Percentiles rank a stretch among this genome's conserved stretches.
These are phyloP conservation scores for Suhomyces coccinellae DNA, from an alignment of 1,139 yeast genomes.

Conservation along the genomic window DNA sequence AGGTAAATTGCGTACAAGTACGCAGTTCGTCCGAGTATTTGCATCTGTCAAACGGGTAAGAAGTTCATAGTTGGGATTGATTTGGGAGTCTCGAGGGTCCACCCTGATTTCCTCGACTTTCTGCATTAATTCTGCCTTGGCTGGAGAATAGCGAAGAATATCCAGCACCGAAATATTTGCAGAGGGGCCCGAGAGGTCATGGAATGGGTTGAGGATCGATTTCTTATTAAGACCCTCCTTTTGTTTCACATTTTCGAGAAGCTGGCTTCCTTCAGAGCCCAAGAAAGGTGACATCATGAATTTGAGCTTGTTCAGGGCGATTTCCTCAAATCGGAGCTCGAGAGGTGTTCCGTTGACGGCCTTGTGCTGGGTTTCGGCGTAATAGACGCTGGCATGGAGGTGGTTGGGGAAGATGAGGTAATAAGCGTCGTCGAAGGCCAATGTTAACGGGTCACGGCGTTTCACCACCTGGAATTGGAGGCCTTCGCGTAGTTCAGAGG, in stretches of 20 bases:
- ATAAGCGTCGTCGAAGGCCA: constrained; percentile 49
- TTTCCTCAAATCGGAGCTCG: constrained; percentile 42
- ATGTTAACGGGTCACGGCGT: constrained; percentile 46
- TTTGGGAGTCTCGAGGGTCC: constrained; percentile 1
- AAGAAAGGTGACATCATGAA: constrained; percentile 31
- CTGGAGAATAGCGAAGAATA: constrained; percentile 17
- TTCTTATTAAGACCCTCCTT: neutral
- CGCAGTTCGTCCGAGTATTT: constrained; percentile 22
- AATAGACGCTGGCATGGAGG: constrained; percentile 52
- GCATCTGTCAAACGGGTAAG: constrained; percentile 18
- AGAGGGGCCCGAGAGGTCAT: constrained; percentile 3
- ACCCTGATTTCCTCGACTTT: constrained; percentile 8
- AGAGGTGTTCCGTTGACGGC: constrained; percentile 53
- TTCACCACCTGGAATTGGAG: constrained; percentile 41
- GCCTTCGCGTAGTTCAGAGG: constrained; percentile 23
- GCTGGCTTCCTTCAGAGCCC: constrained; percentile 13
- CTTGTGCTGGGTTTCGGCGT: constrained; percentile 48
- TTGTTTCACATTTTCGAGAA: constrained; percentile 3
- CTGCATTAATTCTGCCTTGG: constrained; percentile 9
- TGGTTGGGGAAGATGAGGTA: constrained; percentile 50
- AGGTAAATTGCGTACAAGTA: constrained; percentile 42
- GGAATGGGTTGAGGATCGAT: constrained; percentile 12
- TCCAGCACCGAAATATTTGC: constrained; percentile 12
- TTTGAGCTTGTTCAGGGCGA: constrained; percentile 21
- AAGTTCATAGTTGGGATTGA: constrained; percentile 15